Base-by-base conservation (phyloP, 2,329 filamentous ascomycete genomes). In the Rhinocladiella similis region DNA sequence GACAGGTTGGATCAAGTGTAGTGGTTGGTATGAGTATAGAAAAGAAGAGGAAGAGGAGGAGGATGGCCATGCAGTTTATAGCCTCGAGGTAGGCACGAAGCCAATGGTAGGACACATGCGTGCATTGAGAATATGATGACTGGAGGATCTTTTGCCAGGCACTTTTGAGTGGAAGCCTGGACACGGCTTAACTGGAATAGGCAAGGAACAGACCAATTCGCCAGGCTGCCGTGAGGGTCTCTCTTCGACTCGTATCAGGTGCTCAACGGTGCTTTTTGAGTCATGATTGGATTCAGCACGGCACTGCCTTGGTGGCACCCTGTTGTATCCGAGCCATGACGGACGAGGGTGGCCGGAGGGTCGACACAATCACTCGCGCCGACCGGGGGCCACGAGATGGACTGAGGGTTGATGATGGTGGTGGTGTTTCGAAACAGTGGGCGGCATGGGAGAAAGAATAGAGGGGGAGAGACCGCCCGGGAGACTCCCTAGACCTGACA, bases 91-190 rank as follows among this genome's bases (percentile, higher is more conserved):
- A 49, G 42, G 43, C 38, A 36, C 29, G 10, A 41, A 25, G 56
- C 59, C 59, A 62, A 62, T 59, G 25, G 42, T 36, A 52, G 41
- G 36, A 51, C 53, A 58, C 54, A 55, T 47, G 18, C 20, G 52
- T 54, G 52, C 50, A 47, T 39, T 59, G 50, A 46, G 45, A 10
- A 16, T 46, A 46, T 16, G 45, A 53, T 50, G 41, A 55, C 47
- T 47, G 48, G 38, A 47, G 20, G 39, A 36, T 14, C 50, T 57
- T 50, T 55, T 47, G 47, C 6, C 25, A 19, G 43, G 50, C 25
- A 49, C 53, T 59, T 46, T 62, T 62, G 59, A 53, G 53, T 57
- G 53, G 59, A 59, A 54, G 59, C 59, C 59, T 62, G 54, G 47
- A 20, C 18, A 22, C 36, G 14, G 13, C 33, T 22, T 33, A 19